Base-by-base conservation (phyloP, 192 early-diverging fungal genomes). In the Dispira parvispora region DNA sequence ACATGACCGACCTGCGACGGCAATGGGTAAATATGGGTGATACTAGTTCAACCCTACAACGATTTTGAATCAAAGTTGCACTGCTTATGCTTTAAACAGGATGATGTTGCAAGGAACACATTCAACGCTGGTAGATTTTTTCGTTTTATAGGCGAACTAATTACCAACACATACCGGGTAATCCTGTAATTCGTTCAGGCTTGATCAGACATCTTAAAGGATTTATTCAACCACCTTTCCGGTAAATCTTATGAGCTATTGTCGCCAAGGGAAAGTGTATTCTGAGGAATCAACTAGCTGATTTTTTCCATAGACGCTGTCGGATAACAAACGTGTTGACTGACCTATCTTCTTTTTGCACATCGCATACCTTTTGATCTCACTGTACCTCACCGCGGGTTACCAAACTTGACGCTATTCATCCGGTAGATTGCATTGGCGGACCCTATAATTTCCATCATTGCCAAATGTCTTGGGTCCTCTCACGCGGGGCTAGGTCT, bases 391-490 rank as follows among this genome's bases (percentile, higher is more conserved):
- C 23, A 38, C 32, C 32, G 32, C 1, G 1, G 32, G 32, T 6
- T 6, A 38, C 32, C 32, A 6, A 38, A 38, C 32, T 6, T 38
- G 32, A 38, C 32, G 32, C 8, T 23, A 50, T 23, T 3, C 49
- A 50, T 23, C 23, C n/a, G n/a, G 49, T 50, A 50, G 49, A 25
- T 56, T 20, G 27, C 57, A 8, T 18, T 18, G 12, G 9, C 57
- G 32, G 57, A 60, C 32, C 57, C 57, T 43, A 13, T 60, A 21
- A 0, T 60, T 16, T 2, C 57, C 26, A 42, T 20, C 5, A 18
- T 60, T 28, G 57, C 21, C 42, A 60, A 60, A 43, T 60, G 57
- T 43, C 57, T 60, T 2, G 10, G 14, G 27, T 60, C 57, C 13
- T 27, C 27, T 2, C 57, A 60, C 26, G 14, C 42, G 32, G 57